A percentile compares a stretch with the other conserved stretches of the same genome.
Conservation (phyloP, 2,329 filamentous ascomycete species). For the Bimuria novae-zelandiae region DNA sequence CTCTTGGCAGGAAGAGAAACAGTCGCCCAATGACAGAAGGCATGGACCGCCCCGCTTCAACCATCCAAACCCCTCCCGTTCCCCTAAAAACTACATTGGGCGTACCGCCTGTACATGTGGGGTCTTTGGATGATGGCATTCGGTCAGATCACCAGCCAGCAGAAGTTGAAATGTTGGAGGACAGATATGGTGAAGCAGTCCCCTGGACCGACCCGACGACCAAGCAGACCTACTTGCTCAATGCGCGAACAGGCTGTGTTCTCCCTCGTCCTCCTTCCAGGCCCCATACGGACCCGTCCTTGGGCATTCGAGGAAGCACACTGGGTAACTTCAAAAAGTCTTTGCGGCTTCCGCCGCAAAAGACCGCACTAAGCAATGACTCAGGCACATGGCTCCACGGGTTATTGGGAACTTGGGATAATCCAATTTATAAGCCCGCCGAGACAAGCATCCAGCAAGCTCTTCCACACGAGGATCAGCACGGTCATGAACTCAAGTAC, state of each 20-base stretch:
- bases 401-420: constrained; percentile 70
- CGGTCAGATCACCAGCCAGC: not conserved
- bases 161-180: not conserved
- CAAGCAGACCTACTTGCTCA: constrained; percentile 56
- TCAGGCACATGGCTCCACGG: constrained; percentile 61
- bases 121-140: constrained; percentile 12
- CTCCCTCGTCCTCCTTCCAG: constrained; percentile 23
- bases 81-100: constrained; percentile 14
- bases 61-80: not conserved
- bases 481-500: constrained; percentile 3
- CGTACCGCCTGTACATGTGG: constrained; percentile 15
- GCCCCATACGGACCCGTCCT: constrained; percentile 11
- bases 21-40: too few relatives aligned
- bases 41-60: not conserved
- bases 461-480: constrained; percentile 25
- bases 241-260: constrained; percentile 59
- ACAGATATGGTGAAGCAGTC: constrained; percentile 44
- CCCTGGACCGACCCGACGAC: constrained; percentile 67
- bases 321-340: constrained; percentile 32
- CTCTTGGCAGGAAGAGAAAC: constrained; percentile 14
- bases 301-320: constrained; percentile 5
- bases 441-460: constrained; percentile 51
- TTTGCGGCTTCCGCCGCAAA: constrained; percentile 36
- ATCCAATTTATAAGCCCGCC: constrained; percentile 70
- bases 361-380: constrained; percentile 10